These are phyloP conservation scores for Kodamaea jinghongensis DNA, from an alignment of 805 yeast genomes.

Conservation along the genomic window DNA sequence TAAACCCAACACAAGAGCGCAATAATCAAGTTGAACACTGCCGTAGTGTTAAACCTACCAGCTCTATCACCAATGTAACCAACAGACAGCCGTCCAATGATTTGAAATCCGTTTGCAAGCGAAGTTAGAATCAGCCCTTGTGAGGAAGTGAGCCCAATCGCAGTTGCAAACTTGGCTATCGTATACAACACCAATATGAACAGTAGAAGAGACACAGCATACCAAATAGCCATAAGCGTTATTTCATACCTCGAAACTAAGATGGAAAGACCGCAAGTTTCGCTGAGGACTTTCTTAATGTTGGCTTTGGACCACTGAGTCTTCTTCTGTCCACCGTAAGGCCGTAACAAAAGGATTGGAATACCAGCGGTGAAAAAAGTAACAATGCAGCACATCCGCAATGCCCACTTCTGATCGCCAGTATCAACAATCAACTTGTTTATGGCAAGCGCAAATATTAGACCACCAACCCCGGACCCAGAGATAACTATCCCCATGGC, in stretches of 20 bases:
- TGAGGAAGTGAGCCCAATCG: conserved; percentile 39
- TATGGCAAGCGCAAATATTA: conserved; percentile 44
- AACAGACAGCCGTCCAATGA: conserved; percentile 49
- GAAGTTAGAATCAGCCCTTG: conserved; percentile 36
- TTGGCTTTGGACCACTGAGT: conserved; percentile 18
- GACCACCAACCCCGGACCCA: conserved; percentile 54
- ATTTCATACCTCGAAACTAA: conserved; percentile 25
- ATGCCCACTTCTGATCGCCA: conserved; percentile 45
- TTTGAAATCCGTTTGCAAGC: conserved; percentile 40
- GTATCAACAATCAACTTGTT: conserved; percentile 37
- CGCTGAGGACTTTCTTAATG: conserved; percentile 10
- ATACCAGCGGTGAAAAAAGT: conserved; percentile 30
- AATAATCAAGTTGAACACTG: conserved; percentile 17
- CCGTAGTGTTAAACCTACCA: conserved; percentile 44
- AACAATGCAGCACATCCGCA: conserved; percentile 38
- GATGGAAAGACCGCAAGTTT: conserved; percentile 28
- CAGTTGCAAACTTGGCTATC: conserved; percentile 36
- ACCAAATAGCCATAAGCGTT: conserved; percentile 30
- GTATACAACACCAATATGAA: conserved; percentile 35
- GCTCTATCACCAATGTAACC: conserved; percentile 45
- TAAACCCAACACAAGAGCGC: conserved; percentile 31
- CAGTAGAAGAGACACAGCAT: conserved; percentile 35
- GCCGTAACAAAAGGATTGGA: conserved; percentile 43
- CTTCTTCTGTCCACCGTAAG: conserved; percentile 37
- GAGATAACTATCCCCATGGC: conserved; percentile 48